Conservation (phyloP, 768 basidiomycete genomes). For the Boletus vermiculosoides region DNA sequence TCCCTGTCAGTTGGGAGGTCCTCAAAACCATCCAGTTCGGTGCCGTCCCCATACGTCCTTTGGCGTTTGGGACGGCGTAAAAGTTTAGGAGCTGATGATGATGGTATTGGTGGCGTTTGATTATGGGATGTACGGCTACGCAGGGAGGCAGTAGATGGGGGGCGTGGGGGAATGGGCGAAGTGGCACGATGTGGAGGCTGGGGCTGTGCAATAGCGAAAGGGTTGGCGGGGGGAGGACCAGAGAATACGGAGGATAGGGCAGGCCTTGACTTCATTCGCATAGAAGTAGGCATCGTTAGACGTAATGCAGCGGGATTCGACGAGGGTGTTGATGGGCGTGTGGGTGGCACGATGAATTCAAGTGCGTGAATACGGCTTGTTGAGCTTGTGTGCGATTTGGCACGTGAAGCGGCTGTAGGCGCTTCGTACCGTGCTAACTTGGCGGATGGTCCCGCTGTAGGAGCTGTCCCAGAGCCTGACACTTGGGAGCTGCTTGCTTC, state of each 20-base stretch:
- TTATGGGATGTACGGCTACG: constrained; percentile 35
- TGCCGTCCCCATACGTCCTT: constrained; percentile 80
- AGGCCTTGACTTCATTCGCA: constrained; percentile 70
- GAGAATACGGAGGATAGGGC: constrained; percentile 77
- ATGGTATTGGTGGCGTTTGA: constrained; percentile 36
- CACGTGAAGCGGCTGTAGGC: constrained; percentile 79
- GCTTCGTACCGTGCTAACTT: constrained; percentile 63
- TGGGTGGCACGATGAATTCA: constrained; percentile 72
- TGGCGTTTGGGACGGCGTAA: constrained; percentile 76
- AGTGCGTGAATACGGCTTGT: constrained; percentile 55
- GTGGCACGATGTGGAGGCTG: constrained; percentile 45
- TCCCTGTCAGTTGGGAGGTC: constrained; percentile 86
- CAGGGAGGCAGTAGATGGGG: constrained; percentile 54
- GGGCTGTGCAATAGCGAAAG: constrained; percentile 23
- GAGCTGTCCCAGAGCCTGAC: constrained; percentile 48
- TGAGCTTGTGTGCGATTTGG: constrained; percentile 66
- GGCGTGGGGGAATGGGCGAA: constrained; percentile 60
- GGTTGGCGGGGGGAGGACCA: constrained; percentile 35
- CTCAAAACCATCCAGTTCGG: constrained; percentile 84
- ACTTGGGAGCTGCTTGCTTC: constrained; percentile 58
- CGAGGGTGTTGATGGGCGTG: constrained; percentile 77
- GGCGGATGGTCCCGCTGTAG: constrained; percentile 33
- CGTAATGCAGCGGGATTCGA: constrained; percentile 74
- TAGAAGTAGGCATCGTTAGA: constrained; percentile 85
- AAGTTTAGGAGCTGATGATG: constrained; percentile 57